Percentiles rank a stretch among this genome's conserved stretches.
phyloP scores from a whole-genome alignment of 2,329 filamentous ascomycete genomes.

The Penicillium sp. region DNA sequence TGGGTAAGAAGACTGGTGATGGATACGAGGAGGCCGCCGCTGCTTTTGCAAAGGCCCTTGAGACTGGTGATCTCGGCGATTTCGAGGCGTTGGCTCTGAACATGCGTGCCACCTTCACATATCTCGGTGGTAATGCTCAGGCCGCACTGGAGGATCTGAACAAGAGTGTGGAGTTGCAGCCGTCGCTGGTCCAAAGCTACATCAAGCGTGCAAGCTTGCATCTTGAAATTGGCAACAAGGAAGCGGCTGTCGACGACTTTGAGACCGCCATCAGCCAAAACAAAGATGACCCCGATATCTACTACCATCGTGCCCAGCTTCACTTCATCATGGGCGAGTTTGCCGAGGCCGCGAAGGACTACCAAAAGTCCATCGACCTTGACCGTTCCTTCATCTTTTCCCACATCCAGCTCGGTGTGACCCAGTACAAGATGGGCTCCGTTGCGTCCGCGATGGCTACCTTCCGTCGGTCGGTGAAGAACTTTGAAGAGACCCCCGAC shows the following conservation, averaged over 20 bases:
- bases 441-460: constrained; percentile 98
- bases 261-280: constrained; percentile 78
- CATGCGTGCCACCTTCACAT: constrained; percentile 92
- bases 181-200: constrained; percentile 86
- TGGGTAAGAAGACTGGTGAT: constrained; percentile 81
- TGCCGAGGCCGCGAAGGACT: constrained; percentile 90
- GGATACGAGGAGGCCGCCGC: constrained; percentile 83
- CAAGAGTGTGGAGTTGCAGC: constrained; percentile 87
- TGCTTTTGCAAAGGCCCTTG: constrained; percentile 81
- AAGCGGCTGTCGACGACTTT: constrained; percentile 84
- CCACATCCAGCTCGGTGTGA: constrained; percentile 97
- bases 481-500: constrained; percentile 91
- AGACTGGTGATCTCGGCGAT: constrained; percentile 71
- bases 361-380: constrained; percentile 97
- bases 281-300: constrained; percentile 87
- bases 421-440: constrained; percentile 99
- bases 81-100: constrained; percentile 91
- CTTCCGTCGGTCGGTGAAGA: constrained; percentile 95
- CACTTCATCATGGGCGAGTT: constrained; percentile 97
- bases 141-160: constrained; percentile 78
- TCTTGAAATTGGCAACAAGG: constrained; percentile 83
- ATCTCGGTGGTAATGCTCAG: constrained; percentile 80
- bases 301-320: constrained; percentile 96
- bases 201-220: constrained; percentile 99
- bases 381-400: constrained; percentile 98